Conservation (phyloP, 352 stramenopile species). For the Phytophthora boehmeriae region DNA sequence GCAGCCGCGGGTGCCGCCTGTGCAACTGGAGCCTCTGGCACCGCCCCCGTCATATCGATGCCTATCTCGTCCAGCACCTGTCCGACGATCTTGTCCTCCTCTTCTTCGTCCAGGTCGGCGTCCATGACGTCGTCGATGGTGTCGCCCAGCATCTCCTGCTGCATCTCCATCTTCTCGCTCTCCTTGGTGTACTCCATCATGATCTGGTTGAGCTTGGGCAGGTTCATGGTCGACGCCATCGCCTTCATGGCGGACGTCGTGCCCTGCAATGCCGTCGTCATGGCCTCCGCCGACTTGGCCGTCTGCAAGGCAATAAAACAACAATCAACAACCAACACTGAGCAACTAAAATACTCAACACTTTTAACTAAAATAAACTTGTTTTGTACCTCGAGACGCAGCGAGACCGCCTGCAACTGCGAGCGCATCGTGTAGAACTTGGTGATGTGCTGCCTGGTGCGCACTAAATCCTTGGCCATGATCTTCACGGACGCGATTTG, state of each 20-base stretch:
- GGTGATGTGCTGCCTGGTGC: constrained; percentile 95
- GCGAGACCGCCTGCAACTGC: constrained; percentile 94
- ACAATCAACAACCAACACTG: too few relatives aligned
- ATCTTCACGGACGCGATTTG: constrained; percentile 98
- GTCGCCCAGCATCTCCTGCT: constrained; percentile 98
- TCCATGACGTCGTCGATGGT: constrained; percentile 97
- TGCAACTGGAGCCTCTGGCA: constrained; percentile 89
- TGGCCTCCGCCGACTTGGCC: constrained; percentile 96
- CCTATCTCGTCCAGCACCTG: constrained; percentile 98
- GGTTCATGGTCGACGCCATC: constrained; percentile 96
- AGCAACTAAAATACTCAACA: too few relatives aligned
- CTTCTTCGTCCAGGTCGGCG: constrained; percentile 94
- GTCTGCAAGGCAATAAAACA: constrained; percentile 70
- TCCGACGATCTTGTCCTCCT: constrained; percentile 96
- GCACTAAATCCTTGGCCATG: constrained; percentile 96
- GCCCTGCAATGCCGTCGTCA: constrained; percentile 87
- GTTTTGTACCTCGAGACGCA: constrained; percentile 91
- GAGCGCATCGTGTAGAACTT: constrained; percentile 99
- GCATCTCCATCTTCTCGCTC: constrained; percentile 98
- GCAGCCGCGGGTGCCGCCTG: constrained; percentile 46
- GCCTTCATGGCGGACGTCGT: constrained; percentile 86
- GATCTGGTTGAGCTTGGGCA: constrained; percentile 97
- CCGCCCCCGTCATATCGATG: constrained; percentile 92
- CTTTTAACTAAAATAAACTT: constrained; percentile 8
- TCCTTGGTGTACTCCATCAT: constrained; percentile 98